These are phyloP conservation scores for Phenoliferia sp. DNA, from an alignment of 1,284 basidiomycete genomes.

Conservation along the genomic window DNA sequence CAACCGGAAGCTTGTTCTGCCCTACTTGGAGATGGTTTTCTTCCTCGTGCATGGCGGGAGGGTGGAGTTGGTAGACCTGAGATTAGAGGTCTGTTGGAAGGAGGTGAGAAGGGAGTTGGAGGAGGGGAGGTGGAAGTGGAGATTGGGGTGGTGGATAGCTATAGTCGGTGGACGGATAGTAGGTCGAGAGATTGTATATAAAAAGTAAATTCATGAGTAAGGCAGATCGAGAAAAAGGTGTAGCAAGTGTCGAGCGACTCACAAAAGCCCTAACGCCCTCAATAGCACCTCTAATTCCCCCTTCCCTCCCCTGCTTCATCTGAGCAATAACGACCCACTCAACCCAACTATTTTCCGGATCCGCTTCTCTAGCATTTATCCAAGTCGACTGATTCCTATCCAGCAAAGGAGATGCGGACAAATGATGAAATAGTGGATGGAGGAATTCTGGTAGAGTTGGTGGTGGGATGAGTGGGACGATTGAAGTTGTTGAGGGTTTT, in stretches of 20 bases:
- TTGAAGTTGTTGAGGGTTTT: conserved; percentile 10
- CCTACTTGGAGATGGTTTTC: background rate
- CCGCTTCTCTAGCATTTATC: conserved; percentile 35
- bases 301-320: conserved; percentile 31
- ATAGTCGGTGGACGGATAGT: background rate
- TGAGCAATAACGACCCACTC: conserved; percentile 37
- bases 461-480: conserved; percentile 26
- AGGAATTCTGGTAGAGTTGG: conserved; percentile 26
- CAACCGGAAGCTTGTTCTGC: conserved; percentile 28
- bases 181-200: too few species aligned
- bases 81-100: conserved; percentile 11
- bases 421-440: conserved; percentile 31
- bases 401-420: conserved; percentile 36
- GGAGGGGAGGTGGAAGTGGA: conserved; percentile 3
- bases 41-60: conserved; percentile 23
- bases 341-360: conserved; percentile 33
- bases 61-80: conserved; percentile 20
- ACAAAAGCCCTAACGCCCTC: conserved; percentile 33
- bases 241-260: background rate
- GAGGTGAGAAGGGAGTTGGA: conserved; percentile 21
- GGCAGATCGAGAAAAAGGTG: background rate
- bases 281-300: conserved; percentile 34
- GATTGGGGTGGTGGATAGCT: conserved; percentile 27
- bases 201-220: background rate
- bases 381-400: conserved; percentile 30